Conservation (phyloP, 495 filamentous ascomycete species). For the Durotheca rogersii region DNA sequence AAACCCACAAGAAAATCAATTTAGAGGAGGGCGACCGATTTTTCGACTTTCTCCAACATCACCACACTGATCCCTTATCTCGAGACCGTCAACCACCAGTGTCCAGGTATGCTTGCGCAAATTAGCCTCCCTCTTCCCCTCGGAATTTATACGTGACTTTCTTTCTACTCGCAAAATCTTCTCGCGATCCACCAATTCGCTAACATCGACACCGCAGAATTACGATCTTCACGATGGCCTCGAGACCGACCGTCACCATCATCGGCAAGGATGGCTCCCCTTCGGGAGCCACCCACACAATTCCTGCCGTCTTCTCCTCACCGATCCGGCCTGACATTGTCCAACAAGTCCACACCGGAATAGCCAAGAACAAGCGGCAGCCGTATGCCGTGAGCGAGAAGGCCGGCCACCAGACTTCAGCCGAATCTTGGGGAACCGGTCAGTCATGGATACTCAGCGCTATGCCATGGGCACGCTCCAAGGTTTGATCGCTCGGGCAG, state of each 20-base stretch:
- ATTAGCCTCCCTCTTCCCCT: background rate
- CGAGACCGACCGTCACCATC: conserved; percentile 92
- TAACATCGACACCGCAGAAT: conserved; percentile 12
- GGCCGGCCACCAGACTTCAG: conserved; percentile 98
- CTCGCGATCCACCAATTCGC: conserved; percentile 25
- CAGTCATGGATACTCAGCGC: too few species aligned
- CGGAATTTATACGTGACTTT: background rate
- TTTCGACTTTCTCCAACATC: conserved; percentile 31
- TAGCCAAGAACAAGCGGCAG: conserved; percentile 99
- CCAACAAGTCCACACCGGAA: conserved; percentile 97
- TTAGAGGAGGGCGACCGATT: conserved; percentile 22
- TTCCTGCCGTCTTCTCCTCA: conserved; percentile 90
- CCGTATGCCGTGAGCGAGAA: conserved; percentile 99
- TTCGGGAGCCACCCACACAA: conserved; percentile 80
- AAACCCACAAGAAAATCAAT: conserved; percentile 39
- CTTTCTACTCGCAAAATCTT: too few species aligned
- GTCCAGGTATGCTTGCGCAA: conserved; percentile 32
- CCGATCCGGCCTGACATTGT: conserved; percentile 99
- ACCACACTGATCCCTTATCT: conserved; percentile 24
- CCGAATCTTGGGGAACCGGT: conserved; percentile 99
- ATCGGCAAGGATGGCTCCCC: conserved; percentile 88
- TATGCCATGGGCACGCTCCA: too few species aligned
- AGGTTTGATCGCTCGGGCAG: background rate
- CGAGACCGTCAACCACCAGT: conserved; percentile 32
- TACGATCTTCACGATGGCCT: conserved; percentile 70